These are phyloP conservation scores for Pyrenophora tritici-repentis DNA, from an alignment of 2,329 filamentous ascomycete species.

Conservation along the genomic window DNA sequence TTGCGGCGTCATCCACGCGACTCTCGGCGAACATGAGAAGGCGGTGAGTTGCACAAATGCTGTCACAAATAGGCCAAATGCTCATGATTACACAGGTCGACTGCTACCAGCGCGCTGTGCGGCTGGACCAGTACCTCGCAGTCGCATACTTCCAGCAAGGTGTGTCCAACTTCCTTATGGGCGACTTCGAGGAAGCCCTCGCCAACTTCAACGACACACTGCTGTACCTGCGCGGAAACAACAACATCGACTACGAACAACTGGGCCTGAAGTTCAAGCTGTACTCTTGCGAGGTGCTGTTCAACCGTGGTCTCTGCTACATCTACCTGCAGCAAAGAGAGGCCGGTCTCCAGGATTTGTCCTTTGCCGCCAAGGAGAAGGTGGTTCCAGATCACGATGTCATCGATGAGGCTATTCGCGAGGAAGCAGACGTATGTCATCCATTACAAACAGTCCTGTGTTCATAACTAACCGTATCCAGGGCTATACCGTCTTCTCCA, in stretches of 20 bases:
- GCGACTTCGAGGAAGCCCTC: slow-evolving; percentile 95
- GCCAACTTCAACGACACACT: slow-evolving; percentile 99
- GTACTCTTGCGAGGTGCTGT: slow-evolving; percentile 95
- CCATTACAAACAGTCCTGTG: neutral
- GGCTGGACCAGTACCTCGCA: slow-evolving; percentile 91
- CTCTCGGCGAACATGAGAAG: slow-evolving; percentile 91
- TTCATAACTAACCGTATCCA: slow-evolving; percentile 49
- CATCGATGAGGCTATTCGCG: slow-evolving; percentile 93
- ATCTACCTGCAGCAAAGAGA: slow-evolving; percentile 94
- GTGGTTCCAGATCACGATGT: slow-evolving; percentile 95
- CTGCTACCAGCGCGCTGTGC: slow-evolving; percentile 89
- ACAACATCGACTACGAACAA: slow-evolving; percentile 97
- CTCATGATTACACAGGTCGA: slow-evolving; percentile 68
- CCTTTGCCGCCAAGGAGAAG: slow-evolving; percentile 92
- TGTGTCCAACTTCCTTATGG: slow-evolving; percentile 95
- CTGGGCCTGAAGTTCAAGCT: slow-evolving; percentile 93
- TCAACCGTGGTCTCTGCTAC: slow-evolving; percentile 96
- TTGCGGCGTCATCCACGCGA: slow-evolving; percentile 96
- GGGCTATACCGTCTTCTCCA: slow-evolving; percentile 98
- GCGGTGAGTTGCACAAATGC: slow-evolving; percentile 66
- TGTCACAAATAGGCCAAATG: slow-evolving; percentile 11
- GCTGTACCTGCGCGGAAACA: slow-evolving; percentile 91
- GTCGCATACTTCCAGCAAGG: slow-evolving; percentile 98
- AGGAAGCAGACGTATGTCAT: slow-evolving; percentile 80
- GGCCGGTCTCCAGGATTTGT: slow-evolving; percentile 86